A percentile compares a stretch with the other conserved stretches of the same genome.
Conservation (phyloP, 257 asterid species). For the Solanum paucissectum region DNA sequence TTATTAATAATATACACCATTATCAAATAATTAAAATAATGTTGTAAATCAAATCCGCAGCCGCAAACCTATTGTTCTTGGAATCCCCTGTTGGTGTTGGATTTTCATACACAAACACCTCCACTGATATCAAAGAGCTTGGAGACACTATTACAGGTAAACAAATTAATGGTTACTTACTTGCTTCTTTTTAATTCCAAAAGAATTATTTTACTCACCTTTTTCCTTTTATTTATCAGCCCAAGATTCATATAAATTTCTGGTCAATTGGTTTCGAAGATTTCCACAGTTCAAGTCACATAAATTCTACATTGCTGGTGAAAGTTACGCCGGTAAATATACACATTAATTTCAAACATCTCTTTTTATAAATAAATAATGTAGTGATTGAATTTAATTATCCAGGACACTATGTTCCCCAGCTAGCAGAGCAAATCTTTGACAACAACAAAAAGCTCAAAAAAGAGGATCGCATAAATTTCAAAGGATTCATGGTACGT, state of each 20-base stretch:
- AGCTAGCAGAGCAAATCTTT: constrained; percentile 49
- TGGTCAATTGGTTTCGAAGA: constrained; percentile 69
- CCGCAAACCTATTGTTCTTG: constrained; percentile 64
- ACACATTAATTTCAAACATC: neutral
- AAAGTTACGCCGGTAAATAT: constrained; percentile 64
- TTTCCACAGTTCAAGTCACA: constrained; percentile 78
- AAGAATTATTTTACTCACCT: neutral
- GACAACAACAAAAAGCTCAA: constrained; percentile 34
- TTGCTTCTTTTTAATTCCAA: neutral
- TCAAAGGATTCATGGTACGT: constrained; percentile 67
- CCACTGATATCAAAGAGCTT: constrained; percentile 40
- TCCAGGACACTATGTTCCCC: constrained; percentile 83
- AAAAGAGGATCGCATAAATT: constrained; percentile 25
- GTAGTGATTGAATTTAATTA: neutral
- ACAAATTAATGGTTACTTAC: neutral
- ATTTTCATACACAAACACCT: constrained; percentile 81
- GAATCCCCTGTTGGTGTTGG: constrained; percentile 95
- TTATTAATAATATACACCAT: neutral
- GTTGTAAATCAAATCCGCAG: constrained; percentile 14
- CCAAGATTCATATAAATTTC: constrained; percentile 54
- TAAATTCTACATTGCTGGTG: constrained; percentile 78
- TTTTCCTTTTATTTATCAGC: constrained; percentile 27
- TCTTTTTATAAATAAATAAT: neutral
- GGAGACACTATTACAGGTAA: constrained; percentile 66
- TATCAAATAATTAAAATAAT: neutral